phyloP scores from a whole-genome alignment of 352 stramenopile genomes.

The Elongisporangium senticosum region DNA sequence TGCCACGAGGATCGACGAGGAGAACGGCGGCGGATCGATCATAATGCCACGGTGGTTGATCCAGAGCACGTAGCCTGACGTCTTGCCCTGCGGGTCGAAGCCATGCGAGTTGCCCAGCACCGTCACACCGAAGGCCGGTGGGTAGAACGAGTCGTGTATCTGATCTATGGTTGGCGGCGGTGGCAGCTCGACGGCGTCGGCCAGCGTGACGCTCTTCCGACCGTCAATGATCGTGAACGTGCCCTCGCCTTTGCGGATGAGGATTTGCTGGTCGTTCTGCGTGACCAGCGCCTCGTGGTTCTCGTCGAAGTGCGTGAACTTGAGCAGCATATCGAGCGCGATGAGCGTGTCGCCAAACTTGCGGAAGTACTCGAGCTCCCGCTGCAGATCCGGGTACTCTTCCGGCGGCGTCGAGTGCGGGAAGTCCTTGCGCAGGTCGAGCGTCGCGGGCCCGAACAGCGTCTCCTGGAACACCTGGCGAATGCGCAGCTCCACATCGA shows the following conservation, averaged over 20 bases:
- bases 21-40: slow-evolving; percentile 94
- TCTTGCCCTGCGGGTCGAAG: slow-evolving; percentile 92
- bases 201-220: slow-evolving; percentile 46
- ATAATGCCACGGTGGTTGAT: slow-evolving; percentile 96
- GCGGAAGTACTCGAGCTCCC: slow-evolving; percentile 88
- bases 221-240: slow-evolving; percentile 62
- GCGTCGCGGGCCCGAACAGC: slow-evolving; percentile 67
- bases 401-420: slow-evolving; percentile 43
- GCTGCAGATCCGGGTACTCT: slow-evolving; percentile 65
- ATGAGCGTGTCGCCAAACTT: slow-evolving; percentile 89
- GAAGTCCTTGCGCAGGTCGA: slow-evolving; percentile 81
- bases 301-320: slow-evolving; percentile 83
- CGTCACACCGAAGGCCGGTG: slow-evolving; percentile 93
- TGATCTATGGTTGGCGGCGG: slow-evolving; percentile 30
- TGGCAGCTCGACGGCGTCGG: slow-evolving; percentile 50
- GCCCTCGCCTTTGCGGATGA: slow-evolving; percentile 62
- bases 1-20: slow-evolving; percentile 74
- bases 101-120: slow-evolving; percentile 94
- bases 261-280: slow-evolving; percentile 57
- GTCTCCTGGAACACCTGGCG: slow-evolving; percentile 88
- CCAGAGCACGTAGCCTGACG: slow-evolving; percentile 95
- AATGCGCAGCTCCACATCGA: slow-evolving; percentile 75
- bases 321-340: slow-evolving; percentile 84
- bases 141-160: slow-evolving; percentile 82
- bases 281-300: slow-evolving; percentile 47